Evolutionary conservation across 2,329 filamentous ascomycete species (phyloP), one percentile per base, ranked within the genome.

Genomic region (Monilinia aucupariae): DNA sequence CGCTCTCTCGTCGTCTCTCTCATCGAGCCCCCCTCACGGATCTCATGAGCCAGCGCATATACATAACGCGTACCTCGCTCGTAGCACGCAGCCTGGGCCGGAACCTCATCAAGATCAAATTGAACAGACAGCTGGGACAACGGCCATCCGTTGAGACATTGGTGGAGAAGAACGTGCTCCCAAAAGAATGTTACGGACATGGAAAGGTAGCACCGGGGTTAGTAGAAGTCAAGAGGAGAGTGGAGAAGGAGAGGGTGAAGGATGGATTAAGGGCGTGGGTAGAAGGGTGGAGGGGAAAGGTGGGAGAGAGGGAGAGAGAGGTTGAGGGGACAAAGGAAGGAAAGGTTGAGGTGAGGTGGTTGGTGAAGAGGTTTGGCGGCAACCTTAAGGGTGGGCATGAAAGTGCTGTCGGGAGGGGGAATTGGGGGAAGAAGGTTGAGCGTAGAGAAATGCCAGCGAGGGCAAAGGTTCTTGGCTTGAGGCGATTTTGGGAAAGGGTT

Each of bases 221-320:
- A 41, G 82, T 89, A n/a, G 85, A 84, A 34, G 80, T 80, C 67
- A 83, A 83, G 70, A 78, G 83, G 62, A 82, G 81, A 15, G 79
- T 90, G 20, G 87, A 90, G 75, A 81, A 82, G 68, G 86, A 90
- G 75, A 79, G 80, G 64, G 78, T 90, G 50, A 90, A 89, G 72
- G 87, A 90, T 69, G 80, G 80, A 20, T 74, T 91, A 65, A 76
- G 86, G 45, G 79, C 80, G 15, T 90, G 86, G 85, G 80, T 90
- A 2, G 86, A 77, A 65, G 76, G 71, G 75, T 78, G 67, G 68
- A 68, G 61, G 65, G 70, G 62, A 68, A 75, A 64, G 70, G 74
- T 68, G 70, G 58, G 60, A 39, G 65, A 64, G 60, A 50, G 63
- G 17, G 75, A 80, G 81, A 68, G 85, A 88, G 76, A 79, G 79